Base-by-base conservation (phyloP, 768 basidiomycete genomes). In the Tremella yokohamensis region DNA sequence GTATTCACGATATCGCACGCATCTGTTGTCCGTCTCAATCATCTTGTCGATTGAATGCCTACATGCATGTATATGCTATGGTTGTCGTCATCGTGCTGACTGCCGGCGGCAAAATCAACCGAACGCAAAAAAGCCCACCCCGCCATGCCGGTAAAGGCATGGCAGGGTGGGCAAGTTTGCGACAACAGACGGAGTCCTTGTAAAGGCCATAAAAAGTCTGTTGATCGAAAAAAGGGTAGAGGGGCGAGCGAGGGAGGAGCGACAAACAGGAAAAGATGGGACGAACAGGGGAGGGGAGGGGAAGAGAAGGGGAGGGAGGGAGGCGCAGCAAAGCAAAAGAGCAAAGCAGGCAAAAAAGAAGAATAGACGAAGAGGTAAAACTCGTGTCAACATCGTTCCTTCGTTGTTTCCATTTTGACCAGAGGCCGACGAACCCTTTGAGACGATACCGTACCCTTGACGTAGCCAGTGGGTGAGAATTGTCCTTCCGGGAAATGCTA, bases 111-210 rank as follows among this genome's bases (percentile, higher is more conserved):
- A 8, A n/a, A 45, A 45, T 45, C 42, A 22, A 45, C n/a, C 15
- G 42, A 45, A 45, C 42, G 42, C 42, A 45, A 45, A 45, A 45
- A 22, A 45, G 42, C n/a, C 42, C 42, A 18, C 22, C 42, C 42
- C 42, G 42, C n/a, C n/a, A 45, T 15, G n/a, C 42, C 42, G n/a
- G 42, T 18, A 45, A 22, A 22, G 42, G 42, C n/a, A 45, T 22
- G 42, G 42, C n/a, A 45, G 22, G 42, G 22, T 22, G 42, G 42
- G 42, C 42, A 4, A 16, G 15, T 45, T 45, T 45, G n/a, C n/a
- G n/a, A 22, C 42, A 45, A 45, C 42, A 45, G 42, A 22, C 22
- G n/a, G n/a, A 45, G 42, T 45, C 42, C 22, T 22, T 22, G 42
- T 45, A 45, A 45, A 22, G 22, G 42, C n/a, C 42, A 45, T 18